Percentiles rank a stretch among this genome's conserved stretches.
Evolutionary conservation across 2,329 filamentous ascomycete genomes (phyloP).

Genomic region (Penicillium expansum): DNA sequence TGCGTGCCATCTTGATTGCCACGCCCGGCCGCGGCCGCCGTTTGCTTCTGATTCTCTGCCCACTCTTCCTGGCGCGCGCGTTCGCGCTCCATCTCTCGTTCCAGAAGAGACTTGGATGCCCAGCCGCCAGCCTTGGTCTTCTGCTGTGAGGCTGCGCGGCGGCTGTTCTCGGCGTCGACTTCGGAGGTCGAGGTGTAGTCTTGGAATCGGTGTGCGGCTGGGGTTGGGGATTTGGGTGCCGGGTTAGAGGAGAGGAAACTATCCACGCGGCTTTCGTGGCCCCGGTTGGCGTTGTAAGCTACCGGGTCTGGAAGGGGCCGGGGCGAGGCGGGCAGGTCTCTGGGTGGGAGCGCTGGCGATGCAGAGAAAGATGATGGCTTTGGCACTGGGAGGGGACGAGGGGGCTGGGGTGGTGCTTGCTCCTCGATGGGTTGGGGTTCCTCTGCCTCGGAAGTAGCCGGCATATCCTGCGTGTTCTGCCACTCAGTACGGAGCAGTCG

Average conservation of each 20-base stretch:
- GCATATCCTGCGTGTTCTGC: conserved; percentile 43
- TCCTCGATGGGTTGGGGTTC: conserved; percentile 12
- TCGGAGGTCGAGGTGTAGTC: conserved; percentile 55
- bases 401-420: conserved; percentile 26
- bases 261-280: conserved; percentile 50
- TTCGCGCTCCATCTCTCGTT: conserved; percentile 66
- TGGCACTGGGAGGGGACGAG: conserved; percentile 33
- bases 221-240: conserved; percentile 44
- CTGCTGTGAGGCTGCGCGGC: conserved; percentile 54
- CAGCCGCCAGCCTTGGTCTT: conserved; percentile 60
- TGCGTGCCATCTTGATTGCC: conserved; percentile 43
- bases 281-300: conserved; percentile 32
- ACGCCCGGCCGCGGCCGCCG: conserved; percentile 46
- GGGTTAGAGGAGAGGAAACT: conserved; percentile 56
- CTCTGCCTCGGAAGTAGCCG: conserved; percentile 16
- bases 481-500: conserved; percentile 59
- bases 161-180: conserved; percentile 55
- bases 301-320: conserved; percentile 50
- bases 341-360: conserved; percentile 11
- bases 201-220: conserved; percentile 41
- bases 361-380: conserved; percentile 13
- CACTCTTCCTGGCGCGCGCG: conserved; percentile 63
- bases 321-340: conserved; percentile 28
- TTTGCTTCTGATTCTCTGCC: conserved; percentile 59
- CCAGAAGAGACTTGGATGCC: conserved; percentile 62